Evolutionary conservation across 78 protist genomes (phyloP), one percentile per base, ranked within the genome.

Genomic region (Dictyostelium purpureum): DNA sequence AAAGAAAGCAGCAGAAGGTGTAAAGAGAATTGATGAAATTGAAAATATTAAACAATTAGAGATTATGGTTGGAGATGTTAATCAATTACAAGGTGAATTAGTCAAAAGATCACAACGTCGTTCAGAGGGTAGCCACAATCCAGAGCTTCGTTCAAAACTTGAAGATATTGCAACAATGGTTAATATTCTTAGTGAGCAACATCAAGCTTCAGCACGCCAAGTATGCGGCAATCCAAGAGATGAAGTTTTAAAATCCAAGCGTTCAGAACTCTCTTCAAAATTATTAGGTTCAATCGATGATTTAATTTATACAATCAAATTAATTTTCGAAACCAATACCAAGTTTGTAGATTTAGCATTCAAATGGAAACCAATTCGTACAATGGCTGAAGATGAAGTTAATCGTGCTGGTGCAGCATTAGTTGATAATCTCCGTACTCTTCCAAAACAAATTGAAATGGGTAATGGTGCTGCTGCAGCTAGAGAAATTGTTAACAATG

Each of bases 311-410:
- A 85, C 82, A 0, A 85, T 85, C 16, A 85, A 85, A 59, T 56
- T 43, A 14, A 85, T 85, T 10, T 85, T 85, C 33, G 80, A 79
- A 5, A 52, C 75, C 7, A 85, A 85, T 45, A 85, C 92, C 18
- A 85, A 85, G 57, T 85, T 85, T 59, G 92, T 85, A 42, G 92
- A 85, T 59, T 37, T 85, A 2, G 92, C 92, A 16, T 85, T 85
- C 92, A 85, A 85, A 77, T 85, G 92, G 92, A 49, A 85, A 61
- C 92, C 92, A 26, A 82, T 85, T 28, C 63, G 82, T 57, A 85
- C 92, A 24, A 85, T 85, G 54, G 92, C 92, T 21, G 92, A 85
- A 57, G 92, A 85, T 85, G 92, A 85, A 61, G 92, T 85, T 14
- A 28, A 43, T 9, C 49, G 26, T 45, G 80, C 92, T 0, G 40